A percentile compares a stretch with the other conserved stretches of the same genome.
These are phyloP conservation scores for Entoloma clypeatum DNA, from an alignment of 1,284 basidiomycete genomes.

Conservation along the genomic window DNA sequence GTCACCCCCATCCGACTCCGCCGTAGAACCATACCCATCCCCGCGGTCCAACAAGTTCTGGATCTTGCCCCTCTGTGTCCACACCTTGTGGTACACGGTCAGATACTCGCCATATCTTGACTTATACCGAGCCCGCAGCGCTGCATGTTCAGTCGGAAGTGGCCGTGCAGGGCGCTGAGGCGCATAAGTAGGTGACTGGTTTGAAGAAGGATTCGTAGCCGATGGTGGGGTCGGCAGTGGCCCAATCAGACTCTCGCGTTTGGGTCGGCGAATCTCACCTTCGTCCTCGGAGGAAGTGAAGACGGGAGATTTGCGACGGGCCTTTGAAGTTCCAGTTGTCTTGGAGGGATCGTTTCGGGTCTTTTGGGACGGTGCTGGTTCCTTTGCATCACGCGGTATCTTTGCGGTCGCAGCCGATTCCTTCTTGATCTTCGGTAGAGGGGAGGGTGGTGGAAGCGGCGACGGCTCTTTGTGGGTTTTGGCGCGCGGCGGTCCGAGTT, in stretches of 20 bases:
- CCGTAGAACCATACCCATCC: constrained; percentile 33
- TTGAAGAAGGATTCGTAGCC: constrained; percentile 22
- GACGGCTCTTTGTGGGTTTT: constrained; percentile 12
- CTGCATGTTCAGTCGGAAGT: constrained; percentile 45
- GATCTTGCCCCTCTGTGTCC: constrained; percentile 46
- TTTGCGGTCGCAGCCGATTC: too few relatives aligned
- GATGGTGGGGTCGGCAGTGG: constrained; percentile 18
- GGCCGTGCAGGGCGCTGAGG: constrained; percentile 27
- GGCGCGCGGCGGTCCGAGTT: constrained; percentile 18
- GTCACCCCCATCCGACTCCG: constrained; percentile 46
- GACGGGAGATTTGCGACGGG: constrained; percentile 45
- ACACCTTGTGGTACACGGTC: constrained; percentile 40
- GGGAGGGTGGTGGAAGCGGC: constrained; percentile 9
- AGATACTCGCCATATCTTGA: constrained; percentile 49
- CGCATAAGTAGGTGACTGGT: constrained; percentile 19
- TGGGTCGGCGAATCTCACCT: constrained; percentile 15
- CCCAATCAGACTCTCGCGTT: constrained; percentile 20
- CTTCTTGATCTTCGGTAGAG: constrained; percentile 20
- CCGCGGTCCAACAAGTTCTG: constrained; percentile 36
- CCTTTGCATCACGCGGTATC: too few relatives aligned
- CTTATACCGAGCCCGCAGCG: constrained; percentile 50
- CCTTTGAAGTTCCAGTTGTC: constrained; percentile 22
- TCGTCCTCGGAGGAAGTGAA: constrained; percentile 67
- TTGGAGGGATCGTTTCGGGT: constrained; percentile 25
- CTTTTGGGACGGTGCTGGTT: constrained; percentile 22